Evolutionary conservation across 805 yeast species (phyloP).

Genomic region (Sugiyamaella floridensis): DNA sequence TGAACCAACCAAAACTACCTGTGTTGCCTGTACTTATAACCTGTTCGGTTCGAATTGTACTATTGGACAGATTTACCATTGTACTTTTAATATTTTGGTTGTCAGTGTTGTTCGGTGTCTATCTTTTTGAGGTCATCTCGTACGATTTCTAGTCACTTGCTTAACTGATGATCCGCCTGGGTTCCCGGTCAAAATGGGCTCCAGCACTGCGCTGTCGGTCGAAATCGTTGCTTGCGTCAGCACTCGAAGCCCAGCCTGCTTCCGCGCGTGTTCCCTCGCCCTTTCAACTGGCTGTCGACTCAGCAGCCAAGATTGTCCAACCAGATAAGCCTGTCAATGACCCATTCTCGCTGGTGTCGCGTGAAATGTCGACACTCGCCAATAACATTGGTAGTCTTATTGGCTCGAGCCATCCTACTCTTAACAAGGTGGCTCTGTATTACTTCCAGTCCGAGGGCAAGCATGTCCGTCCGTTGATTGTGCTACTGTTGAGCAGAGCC

Average conservation of each 20-base stretch:
- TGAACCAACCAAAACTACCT: not conserved
- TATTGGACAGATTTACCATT: no score
- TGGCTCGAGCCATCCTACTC: conserved; percentile 90
- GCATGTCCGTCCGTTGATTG: conserved; percentile 87
- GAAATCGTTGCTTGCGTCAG: conserved; percentile 19
- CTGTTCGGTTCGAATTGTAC: not conserved
- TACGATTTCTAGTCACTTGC: no score
- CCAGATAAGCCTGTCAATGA: conserved; percentile 47
- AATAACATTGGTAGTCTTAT: conserved; percentile 77
- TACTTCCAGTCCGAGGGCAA: conserved; percentile 96
- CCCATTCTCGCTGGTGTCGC: conserved; percentile 85
- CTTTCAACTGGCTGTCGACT: conserved; percentile 21
- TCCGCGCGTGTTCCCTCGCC: conserved; percentile 12
- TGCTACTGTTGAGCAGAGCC: conserved; percentile 75
- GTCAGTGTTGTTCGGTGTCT: not conserved
- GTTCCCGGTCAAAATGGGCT: not conserved
- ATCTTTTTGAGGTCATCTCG: not conserved
- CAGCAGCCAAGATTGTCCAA: conserved; percentile 28
- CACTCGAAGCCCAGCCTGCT: conserved; percentile 14
- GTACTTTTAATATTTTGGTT: not conserved
- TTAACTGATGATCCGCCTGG: not conserved
- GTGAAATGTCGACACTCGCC: conserved; percentile 87
- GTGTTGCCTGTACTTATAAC: not conserved
- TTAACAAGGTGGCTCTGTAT: conserved; percentile 87
- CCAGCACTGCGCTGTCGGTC: not conserved